Percentiles rank a stretch among this genome's conserved stretches.
These are phyloP conservation scores for Cladobotryum protrusum DNA, from an alignment of 2,329 filamentous ascomycete species.

Conservation along the genomic window DNA sequence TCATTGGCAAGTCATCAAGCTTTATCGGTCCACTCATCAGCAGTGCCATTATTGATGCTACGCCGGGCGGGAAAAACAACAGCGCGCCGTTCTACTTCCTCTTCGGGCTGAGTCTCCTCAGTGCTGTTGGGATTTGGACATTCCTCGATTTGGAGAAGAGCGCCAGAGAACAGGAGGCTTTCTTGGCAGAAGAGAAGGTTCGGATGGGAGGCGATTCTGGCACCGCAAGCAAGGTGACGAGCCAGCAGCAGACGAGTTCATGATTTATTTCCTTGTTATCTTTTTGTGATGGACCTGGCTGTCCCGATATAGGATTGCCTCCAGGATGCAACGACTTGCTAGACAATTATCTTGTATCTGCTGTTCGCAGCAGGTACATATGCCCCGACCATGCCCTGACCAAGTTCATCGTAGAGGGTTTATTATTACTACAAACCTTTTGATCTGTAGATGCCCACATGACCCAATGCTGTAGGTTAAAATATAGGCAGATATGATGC, in stretches of 20 bases:
- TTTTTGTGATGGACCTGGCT: background rate
- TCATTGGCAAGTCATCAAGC: slow-evolving; percentile 61
- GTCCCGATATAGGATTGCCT: slow-evolving; percentile 4
- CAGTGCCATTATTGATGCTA: slow-evolving; percentile 61
- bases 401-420: background rate
- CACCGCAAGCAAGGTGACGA: slow-evolving; percentile 2
- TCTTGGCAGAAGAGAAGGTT: slow-evolving; percentile 35
- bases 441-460: too few relatives aligned
- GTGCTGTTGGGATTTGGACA: slow-evolving; percentile 45
- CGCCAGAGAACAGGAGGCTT: slow-evolving; percentile 50
- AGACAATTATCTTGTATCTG: slow-evolving; percentile 11
- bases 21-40: slow-evolving; percentile 66
- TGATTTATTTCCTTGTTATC: background rate
- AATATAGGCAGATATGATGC: too few relatives aligned
- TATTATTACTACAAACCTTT: background rate
- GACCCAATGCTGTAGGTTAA: too few relatives aligned
- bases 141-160: slow-evolving; percentile 58
- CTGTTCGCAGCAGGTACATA: slow-evolving; percentile 6
- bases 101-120: slow-evolving; percentile 51
- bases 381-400: slow-evolving; percentile 1
- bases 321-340: slow-evolving; percentile 6
- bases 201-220: slow-evolving; percentile 2
- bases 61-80: slow-evolving; percentile 45
- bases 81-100: slow-evolving; percentile 62
- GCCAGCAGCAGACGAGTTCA: background rate